Evolutionary conservation across 2,329 filamentous ascomycete species (phyloP).

Genomic region (Iodosphaeria phyllophila): DNA sequence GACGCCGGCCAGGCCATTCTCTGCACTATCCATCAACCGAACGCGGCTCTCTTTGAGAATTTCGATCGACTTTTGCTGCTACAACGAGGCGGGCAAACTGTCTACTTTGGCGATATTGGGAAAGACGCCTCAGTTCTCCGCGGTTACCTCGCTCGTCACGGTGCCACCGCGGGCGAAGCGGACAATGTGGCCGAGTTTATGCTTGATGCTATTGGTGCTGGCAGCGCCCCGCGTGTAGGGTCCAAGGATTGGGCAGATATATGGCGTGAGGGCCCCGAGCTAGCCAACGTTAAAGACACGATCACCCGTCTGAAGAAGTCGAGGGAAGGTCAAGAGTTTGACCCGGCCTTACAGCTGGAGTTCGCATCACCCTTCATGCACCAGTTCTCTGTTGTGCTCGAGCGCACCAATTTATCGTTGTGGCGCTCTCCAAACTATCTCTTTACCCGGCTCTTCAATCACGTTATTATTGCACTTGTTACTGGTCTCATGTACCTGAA

Average conservation of each 20-base stretch:
- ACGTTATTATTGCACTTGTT: constrained; percentile 58
- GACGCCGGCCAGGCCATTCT: constrained; percentile 73
- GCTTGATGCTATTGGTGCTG: constrained; percentile 69
- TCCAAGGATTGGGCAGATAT: constrained; percentile 64
- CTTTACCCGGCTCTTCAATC: constrained; percentile 74
- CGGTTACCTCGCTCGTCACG: constrained; percentile 38
- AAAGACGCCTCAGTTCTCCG: constrained; percentile 54
- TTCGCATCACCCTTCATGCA: constrained; percentile 66
- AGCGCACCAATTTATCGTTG: constrained; percentile 57
- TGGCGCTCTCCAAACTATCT: constrained; percentile 82
- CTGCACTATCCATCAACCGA: constrained; percentile 84
- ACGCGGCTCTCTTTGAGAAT: constrained; percentile 69
- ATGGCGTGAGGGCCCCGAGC: constrained; percentile 56
- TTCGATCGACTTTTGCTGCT: constrained; percentile 71
- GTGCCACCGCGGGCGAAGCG: constrained; percentile 35
- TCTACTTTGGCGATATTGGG: constrained; percentile 77
- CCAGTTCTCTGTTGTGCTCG: constrained; percentile 59
- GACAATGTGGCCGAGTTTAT: constrained; percentile 59
- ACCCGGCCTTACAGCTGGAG: constrained; percentile 46
- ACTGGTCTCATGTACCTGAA: constrained; percentile 67
- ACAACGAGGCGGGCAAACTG: constrained; percentile 58
- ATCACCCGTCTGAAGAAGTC: constrained; percentile 48
- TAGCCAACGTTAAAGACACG: constrained; percentile 43
- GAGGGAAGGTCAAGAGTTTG: constrained; percentile 22
- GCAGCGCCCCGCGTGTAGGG: constrained; percentile 52